A percentile compares a stretch with the other conserved stretches of the same genome.
These are phyloP conservation scores for Euphorbia schlechtendalii DNA, from an alignment of 441 rosid genomes.

Conservation along the genomic window DNA sequence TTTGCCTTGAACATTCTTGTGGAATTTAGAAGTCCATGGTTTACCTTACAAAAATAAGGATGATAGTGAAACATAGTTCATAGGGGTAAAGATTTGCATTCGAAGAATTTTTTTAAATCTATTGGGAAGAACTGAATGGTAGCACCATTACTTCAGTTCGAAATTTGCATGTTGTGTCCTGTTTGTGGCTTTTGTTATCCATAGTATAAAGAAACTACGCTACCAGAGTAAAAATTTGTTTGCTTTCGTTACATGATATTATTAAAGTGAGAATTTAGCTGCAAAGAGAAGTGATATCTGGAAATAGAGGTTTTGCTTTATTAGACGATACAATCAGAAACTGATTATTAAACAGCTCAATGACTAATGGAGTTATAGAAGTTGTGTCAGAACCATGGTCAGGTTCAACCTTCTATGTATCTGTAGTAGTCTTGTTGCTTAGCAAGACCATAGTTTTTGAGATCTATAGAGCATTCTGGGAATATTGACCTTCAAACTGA, in stretches of 20 bases:
- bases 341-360: not conserved
- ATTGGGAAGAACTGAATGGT: not conserved
- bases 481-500: not conserved
- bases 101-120: not conserved
- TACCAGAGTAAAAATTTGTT: not conserved
- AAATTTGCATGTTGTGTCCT: not conserved
- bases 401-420: not conserved
- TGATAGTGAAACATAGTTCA: not conserved
- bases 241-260: not conserved
- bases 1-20: not conserved
- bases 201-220: not conserved
- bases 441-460: not conserved
- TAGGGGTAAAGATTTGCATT: not conserved
- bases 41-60: too few species aligned
- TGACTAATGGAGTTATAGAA: not conserved
- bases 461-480: not conserved
- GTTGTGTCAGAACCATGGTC: not conserved
- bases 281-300: not conserved
- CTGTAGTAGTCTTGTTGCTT: not conserved
- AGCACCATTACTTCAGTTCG: not conserved
- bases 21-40: not conserved
- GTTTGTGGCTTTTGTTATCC: slow-evolving; percentile 2
- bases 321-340: not conserved
- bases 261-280: not conserved
- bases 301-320: too few species aligned